phyloP scores from a whole-genome alignment of 495 filamentous ascomycete species.

The Penicillium silybi region DNA sequence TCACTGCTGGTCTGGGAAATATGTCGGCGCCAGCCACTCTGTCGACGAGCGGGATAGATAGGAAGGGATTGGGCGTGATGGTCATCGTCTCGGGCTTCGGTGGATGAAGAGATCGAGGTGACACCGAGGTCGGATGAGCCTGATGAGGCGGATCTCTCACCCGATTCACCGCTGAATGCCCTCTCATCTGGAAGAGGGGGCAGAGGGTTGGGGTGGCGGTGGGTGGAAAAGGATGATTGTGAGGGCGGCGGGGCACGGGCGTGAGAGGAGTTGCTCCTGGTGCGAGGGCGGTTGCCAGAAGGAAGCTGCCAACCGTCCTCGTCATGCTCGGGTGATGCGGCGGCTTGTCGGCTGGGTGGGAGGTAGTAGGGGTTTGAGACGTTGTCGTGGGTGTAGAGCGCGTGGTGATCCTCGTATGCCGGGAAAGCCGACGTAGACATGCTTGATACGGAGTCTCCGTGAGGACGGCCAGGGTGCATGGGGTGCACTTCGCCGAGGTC shows the following conservation, averaged over 20 bases:
- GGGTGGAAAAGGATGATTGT: slow-evolving; percentile 26
- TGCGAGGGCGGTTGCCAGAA: slow-evolving; percentile 7
- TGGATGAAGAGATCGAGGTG: slow-evolving; percentile 17
- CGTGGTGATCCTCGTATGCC: slow-evolving; percentile 31
- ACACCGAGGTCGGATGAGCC: slow-evolving; percentile 22
- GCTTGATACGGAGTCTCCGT: slow-evolving; percentile 27
- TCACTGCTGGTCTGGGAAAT: slow-evolving; percentile 24
- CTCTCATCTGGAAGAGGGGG: slow-evolving; percentile 27
- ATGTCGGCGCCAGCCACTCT: slow-evolving; percentile 35
- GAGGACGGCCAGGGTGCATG: slow-evolving; percentile 18
- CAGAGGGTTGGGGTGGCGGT: slow-evolving; percentile 27
- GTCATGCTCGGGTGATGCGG: slow-evolving; percentile 12
- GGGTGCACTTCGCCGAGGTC: slow-evolving; percentile 17
- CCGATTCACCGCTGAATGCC: slow-evolving; percentile 2
- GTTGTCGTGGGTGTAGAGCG: slow-evolving; percentile 8
- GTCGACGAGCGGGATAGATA: slow-evolving; percentile 10
- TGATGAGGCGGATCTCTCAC: slow-evolving; percentile 15
- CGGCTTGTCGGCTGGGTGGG: slow-evolving; percentile 8
- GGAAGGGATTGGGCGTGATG: slow-evolving; percentile 8
- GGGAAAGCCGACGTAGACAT: slow-evolving; percentile 33
- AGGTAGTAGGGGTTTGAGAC: slow-evolving; percentile 25
- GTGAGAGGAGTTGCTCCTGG: slow-evolving; percentile 21
- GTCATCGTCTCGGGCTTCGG: slow-evolving; percentile 10
- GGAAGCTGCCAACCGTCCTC: slow-evolving; percentile 6
- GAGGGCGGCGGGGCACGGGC: slow-evolving; percentile 20